Base-by-base conservation (phyloP, 306 rosid species). In the Fragaria nilgerrensis region DNA sequence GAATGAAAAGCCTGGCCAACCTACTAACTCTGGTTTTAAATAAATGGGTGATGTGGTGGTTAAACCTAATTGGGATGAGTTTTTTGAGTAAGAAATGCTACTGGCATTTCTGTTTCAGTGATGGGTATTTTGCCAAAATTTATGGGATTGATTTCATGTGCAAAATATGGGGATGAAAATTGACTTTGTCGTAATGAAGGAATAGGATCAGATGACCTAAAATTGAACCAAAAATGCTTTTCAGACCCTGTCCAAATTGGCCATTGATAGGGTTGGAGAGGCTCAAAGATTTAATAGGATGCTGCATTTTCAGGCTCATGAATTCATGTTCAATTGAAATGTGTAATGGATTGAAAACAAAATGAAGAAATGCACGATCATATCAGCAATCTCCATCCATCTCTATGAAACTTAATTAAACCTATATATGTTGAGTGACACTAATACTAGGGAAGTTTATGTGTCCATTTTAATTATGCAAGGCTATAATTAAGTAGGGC, bases 1-100 rank as follows among this genome's bases (percentile, higher is more conserved):
- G 50, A 80, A 23, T 56, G 81, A 80, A 80, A 80, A 61, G 58
- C 72, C 65, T 73, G 56, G 64, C 66, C 77, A 73, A 80, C 79
- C 77, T 80, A 67, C 70, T 63, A 2, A 41, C 8, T 22, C 61
- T 20, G 50, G 67, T 19, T 82, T 52, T 41, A 34, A 65, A 32
- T 15, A 29, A 61, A 71, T 58, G 77, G 37, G 53, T 47, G 72
- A 75, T 19, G 71, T 29, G 59, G 45, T 14, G 12, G 29, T 72
- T 72, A 25, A 64, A 72, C 58, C 77, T 49, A 63, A 22, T 44
- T 34, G 53, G n/a, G 65, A 72, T 12, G 70, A 65, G 47, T 17
- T 36, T 27, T 17, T 77, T 12, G 23, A 48, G 32, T 17, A 19
- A 45, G 23, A 39, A 3, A 41, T 74, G 43, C 17, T 74, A 14